phyloP scores from a whole-genome alignment of 2,329 filamentous ascomycete species.

The Aspergillus tamarii region DNA sequence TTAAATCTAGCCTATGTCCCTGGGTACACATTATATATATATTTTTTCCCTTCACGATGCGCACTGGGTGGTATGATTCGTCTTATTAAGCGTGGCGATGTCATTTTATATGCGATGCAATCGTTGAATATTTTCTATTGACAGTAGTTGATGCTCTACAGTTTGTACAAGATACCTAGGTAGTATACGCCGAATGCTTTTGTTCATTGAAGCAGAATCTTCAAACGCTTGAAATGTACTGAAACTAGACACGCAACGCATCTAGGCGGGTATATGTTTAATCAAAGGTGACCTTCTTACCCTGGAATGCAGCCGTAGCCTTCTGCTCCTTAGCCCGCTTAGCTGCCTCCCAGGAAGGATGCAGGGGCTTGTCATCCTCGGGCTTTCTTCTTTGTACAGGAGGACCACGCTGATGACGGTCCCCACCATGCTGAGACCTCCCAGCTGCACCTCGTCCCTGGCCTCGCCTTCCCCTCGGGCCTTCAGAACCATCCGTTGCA shows the following conservation, averaged over 20 bases:
- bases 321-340: slow-evolving; percentile 60
- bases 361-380: slow-evolving; percentile 56
- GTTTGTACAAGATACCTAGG: slow-evolving; percentile 21
- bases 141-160: background rate
- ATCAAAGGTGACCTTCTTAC: slow-evolving; percentile 67
- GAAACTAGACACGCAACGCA: background rate
- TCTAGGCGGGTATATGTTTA: slow-evolving; percentile 35
- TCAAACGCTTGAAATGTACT: background rate
- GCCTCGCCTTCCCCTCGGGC: slow-evolving; percentile 32
- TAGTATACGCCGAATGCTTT: slow-evolving; percentile 8
- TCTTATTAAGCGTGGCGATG: slow-evolving; percentile 6
- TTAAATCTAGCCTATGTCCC: background rate
- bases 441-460: slow-evolving; percentile 19
- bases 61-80: background rate
- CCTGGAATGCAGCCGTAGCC: slow-evolving; percentile 54
- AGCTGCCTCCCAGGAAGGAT: slow-evolving; percentile 68
- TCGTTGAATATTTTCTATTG: slow-evolving; percentile 4
- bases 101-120: slow-evolving; percentile 4
- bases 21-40: slow-evolving; percentile 1
- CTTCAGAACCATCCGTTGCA: slow-evolving; percentile 45
- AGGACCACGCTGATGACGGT: slow-evolving; percentile 23
- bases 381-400: slow-evolving; percentile 24
- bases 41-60: background rate
- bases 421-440: slow-evolving; percentile 16
- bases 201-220: background rate